Percentiles rank a stretch among this genome's conserved stretches.
Evolutionary conservation across 257 asterid species (phyloP).

Genomic region (Petrea volubilis): DNA sequence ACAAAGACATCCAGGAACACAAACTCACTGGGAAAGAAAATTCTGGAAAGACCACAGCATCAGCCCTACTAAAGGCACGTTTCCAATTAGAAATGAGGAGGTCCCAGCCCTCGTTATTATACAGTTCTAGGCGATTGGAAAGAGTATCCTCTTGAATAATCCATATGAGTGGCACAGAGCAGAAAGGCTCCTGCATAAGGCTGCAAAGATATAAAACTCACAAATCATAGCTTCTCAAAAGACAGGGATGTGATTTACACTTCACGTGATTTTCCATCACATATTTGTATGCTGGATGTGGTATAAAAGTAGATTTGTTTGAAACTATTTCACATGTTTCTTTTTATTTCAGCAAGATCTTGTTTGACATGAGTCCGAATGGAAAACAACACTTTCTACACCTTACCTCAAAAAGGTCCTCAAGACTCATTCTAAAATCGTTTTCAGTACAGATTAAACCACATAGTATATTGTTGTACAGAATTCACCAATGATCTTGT

Average conservation of each 20-base stretch:
- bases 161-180: slow-evolving; percentile 98
- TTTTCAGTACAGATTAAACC: slow-evolving; percentile 9
- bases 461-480: not conserved
- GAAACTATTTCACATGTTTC: not conserved
- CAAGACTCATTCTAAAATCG: slow-evolving; percentile 10
- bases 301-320: not conserved
- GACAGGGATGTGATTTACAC: slow-evolving; percentile 11
- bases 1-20: slow-evolving; percentile 19
- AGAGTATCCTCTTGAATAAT: slow-evolving; percentile 91
- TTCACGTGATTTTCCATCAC: slow-evolving; percentile 15
- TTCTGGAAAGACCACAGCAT: slow-evolving; percentile 86
- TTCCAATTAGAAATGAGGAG: slow-evolving; percentile 81
- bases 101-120: slow-evolving; percentile 68
- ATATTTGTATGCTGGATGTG: not conserved
- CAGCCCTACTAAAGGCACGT: slow-evolving; percentile 72
- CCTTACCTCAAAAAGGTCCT: not conserved
- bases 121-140: slow-evolving; percentile 70
- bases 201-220: slow-evolving; percentile 93
- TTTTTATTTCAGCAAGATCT: slow-evolving; percentile 4
- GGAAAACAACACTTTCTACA: not conserved
- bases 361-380: slow-evolving; percentile 7
- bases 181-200: slow-evolving; percentile 99
- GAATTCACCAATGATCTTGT: not conserved
- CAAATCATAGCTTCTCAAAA: slow-evolving; percentile 54
- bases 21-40: slow-evolving; percentile 77